Percentiles rank a stretch among this genome's conserved stretches.
phyloP scores from a whole-genome alignment of 2,329 filamentous ascomycete species.

The Coniochaeta hoffmannii region DNA sequence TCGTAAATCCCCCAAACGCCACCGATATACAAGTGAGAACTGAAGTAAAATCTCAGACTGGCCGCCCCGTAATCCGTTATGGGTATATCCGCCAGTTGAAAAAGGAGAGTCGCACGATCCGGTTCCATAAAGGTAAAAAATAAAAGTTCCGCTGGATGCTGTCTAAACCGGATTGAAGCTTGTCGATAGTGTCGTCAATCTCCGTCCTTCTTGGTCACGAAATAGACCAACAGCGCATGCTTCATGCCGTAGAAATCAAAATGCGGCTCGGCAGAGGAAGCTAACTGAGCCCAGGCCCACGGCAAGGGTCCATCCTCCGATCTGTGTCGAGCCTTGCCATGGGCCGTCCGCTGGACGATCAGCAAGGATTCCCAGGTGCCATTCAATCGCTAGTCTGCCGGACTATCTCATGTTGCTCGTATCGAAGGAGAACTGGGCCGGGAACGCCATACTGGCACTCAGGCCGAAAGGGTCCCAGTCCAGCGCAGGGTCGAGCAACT shows the following conservation, averaged over 20 bases:
- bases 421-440: conserved; percentile 72
- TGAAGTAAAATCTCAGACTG: not conserved
- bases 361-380: not conserved
- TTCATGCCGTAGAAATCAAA: not conserved
- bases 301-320: not conserved
- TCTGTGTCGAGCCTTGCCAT: not conserved
- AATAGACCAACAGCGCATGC: not conserved
- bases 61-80: not conserved
- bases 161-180: not conserved
- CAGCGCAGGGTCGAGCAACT: conserved; percentile 68
- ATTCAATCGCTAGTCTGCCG: not conserved
- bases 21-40: not conserved
- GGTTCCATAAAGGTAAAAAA: not conserved
- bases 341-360: not conserved
- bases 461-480: conserved; percentile 92
- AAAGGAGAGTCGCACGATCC: not conserved
- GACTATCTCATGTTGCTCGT: conserved; percentile 44
- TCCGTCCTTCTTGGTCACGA: not conserved
- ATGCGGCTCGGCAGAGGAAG: too few species aligned
- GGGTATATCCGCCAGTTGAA: not conserved
- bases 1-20: not conserved
- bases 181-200: not conserved
- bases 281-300: too few species aligned
- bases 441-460: conserved; percentile 92
- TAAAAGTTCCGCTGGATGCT: not conserved